Base-by-base conservation (phyloP, 345 rosid species). In the Euphorbia pulcherrima region DNA sequence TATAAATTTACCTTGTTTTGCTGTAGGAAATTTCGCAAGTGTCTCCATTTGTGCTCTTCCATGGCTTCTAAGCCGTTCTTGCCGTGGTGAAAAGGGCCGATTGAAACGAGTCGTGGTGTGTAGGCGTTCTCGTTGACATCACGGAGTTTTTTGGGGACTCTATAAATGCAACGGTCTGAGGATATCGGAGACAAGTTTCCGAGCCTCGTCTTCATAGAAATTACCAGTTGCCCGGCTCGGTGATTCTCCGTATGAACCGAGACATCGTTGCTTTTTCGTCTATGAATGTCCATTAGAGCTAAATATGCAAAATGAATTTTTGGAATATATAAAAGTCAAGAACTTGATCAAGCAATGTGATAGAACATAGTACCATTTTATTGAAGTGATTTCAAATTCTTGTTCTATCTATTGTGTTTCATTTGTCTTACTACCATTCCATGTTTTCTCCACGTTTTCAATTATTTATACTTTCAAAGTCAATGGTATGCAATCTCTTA, bases 61-160 rank as follows among this genome's bases (percentile, higher is more conserved):
- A 72, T 64, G 24, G 57, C 28, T 20, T 44, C 50, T 20, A 64
- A 30, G 29, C 35, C 65, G 41, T 30, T 27, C 24, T 54, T 53
- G 46, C 62, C 75, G 28, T 64, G 47, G 67, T 71, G 74, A 28
- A 62, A 47, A 13, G 74, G 74, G n/a, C 74, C 74, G 9, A 71
- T 52, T 3, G 74, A 71, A 24, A 71, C 74, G 6, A 63, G 29
- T 27, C 53, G 50, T 53, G 68, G 74, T 8, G 68, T 63, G 62
- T 63, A 71, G 62, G 62, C 74, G 16, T 37, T 35, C 16, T 17
- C 44, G 29, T 63, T 62, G 6, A 61, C 20, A 37, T 54, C 55
- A 3, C 62, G 51, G 12, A 63, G 62, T 39, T 62, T 40, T 29
- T 63, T 62, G 33, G 74, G 68, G 12, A 71, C 74, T 62, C 61